These are phyloP conservation scores for Taphrina communis DNA, from an alignment of 1,139 yeast species.

Conservation along the genomic window DNA sequence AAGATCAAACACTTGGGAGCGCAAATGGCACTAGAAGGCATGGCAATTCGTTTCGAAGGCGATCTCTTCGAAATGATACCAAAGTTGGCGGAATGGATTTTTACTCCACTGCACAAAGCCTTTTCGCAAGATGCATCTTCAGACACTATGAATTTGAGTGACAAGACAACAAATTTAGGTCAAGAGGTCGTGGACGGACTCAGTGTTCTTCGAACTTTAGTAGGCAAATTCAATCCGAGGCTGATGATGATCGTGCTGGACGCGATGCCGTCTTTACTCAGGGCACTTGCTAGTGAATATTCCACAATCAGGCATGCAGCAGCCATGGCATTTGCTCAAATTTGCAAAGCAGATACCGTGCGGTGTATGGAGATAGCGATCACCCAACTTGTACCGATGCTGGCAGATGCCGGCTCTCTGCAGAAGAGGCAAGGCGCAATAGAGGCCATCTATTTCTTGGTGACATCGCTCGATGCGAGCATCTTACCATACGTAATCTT, in stretches of 20 bases:
- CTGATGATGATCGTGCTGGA: conserved; percentile 61
- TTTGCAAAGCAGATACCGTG: conserved; percentile 76
- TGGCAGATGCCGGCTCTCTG: conserved; percentile 78
- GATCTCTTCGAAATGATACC: conserved; percentile 68
- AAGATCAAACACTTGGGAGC: conserved; percentile 85
- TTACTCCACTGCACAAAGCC: conserved; percentile 63
- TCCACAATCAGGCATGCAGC: conserved; percentile 89
- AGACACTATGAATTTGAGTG: conserved; percentile 54
- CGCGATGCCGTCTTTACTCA: conserved; percentile 59
- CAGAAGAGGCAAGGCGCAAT: conserved; percentile 89
- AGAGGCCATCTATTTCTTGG: conserved; percentile 85
- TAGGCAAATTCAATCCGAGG: conserved; percentile 64
- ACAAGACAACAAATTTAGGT: conserved; percentile 62
- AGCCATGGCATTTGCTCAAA: conserved; percentile 84
- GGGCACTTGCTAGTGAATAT: conserved; percentile 69
- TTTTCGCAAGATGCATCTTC: conserved; percentile 49
- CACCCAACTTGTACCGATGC: conserved; percentile 76
- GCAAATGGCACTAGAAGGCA: conserved; percentile 66
- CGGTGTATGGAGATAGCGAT: conserved; percentile 79
- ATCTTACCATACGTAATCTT: conserved; percentile 94
- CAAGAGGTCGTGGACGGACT: conserved; percentile 85
- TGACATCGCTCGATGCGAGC: conserved; percentile 82
- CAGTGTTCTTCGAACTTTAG: conserved; percentile 77
- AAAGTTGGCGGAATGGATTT: conserved; percentile 68
- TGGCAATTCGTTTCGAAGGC: conserved; percentile 58